Evolutionary conservation across 2,329 filamentous ascomycete species (phyloP).

Genomic region (Ceratocystis cacaofunesta): DNA sequence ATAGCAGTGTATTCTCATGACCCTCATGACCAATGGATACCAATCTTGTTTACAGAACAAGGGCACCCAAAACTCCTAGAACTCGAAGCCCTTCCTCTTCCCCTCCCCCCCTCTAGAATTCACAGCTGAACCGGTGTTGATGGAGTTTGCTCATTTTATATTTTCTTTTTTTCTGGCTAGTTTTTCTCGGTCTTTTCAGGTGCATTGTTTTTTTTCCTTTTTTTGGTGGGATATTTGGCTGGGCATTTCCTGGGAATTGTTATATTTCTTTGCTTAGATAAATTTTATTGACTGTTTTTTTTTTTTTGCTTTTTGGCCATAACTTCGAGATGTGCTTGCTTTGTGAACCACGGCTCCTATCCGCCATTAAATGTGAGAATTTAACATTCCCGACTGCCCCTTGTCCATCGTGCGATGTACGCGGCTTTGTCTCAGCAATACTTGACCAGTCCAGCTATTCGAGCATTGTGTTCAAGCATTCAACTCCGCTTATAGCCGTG

Average conservation of each 20-base stretch:
- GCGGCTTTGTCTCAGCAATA: too few species aligned
- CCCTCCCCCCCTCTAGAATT: background rate
- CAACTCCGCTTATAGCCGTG: too few species aligned
- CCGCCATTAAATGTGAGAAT: too few species aligned
- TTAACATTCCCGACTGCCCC: background rate
- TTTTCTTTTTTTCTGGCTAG: constrained; percentile 7
- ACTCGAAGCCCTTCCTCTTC: constrained; percentile 1
- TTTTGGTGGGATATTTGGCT: background rate
- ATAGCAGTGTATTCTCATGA: constrained; percentile 9
- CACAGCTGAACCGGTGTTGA: background rate
- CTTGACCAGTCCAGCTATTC: too few species aligned
- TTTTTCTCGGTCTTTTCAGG: background rate
- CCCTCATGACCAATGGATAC: constrained; percentile 8
- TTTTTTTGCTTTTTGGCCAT: background rate
- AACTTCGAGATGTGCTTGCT: background rate
- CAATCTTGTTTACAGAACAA: background rate
- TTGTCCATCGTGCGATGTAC: too few species aligned
- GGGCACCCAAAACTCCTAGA: constrained; percentile 1
- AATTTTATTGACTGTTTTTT: background rate
- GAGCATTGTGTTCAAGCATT: too few species aligned
- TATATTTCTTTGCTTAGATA: background rate
- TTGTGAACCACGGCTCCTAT: too few species aligned
- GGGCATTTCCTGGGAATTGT: constrained; percentile 1
- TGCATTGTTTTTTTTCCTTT: background rate
- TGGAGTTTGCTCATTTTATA: constrained; percentile 4